These are phyloP conservation scores for Cercospora sp. DNA, from an alignment of 2,329 filamentous ascomycete species.

Conservation along the genomic window DNA sequence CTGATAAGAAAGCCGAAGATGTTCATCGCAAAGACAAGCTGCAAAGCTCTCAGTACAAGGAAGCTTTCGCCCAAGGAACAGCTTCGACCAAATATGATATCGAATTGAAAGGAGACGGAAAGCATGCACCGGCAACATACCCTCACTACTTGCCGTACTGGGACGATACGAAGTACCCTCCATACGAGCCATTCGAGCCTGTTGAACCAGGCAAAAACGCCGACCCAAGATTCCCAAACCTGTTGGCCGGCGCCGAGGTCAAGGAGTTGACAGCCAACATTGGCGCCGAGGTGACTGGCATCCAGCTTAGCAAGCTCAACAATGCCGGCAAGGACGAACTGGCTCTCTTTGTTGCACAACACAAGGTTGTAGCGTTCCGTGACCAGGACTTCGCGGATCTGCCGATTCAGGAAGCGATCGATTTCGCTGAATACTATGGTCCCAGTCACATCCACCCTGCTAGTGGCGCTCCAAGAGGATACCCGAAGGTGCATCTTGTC, in stretches of 20 bases:
- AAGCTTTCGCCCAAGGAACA: constrained; percentile 47
- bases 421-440: constrained; percentile 74
- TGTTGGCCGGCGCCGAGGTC: constrained; percentile 56
- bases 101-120: constrained; percentile 56
- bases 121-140: constrained; percentile 54
- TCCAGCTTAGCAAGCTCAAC: constrained; percentile 69
- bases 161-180: constrained; percentile 54
- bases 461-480: constrained; percentile 70
- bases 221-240: constrained; percentile 66
- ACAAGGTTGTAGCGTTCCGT: constrained; percentile 77
- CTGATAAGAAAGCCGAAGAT: constrained; percentile 30
- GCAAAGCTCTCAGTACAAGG: constrained; percentile 41
- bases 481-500: constrained; percentile 75
- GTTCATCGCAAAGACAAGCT: constrained; percentile 31
- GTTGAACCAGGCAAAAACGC: constrained; percentile 75
- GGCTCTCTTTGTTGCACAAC: constrained; percentile 71
- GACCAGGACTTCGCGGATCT: constrained; percentile 67
- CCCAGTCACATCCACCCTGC: constrained; percentile 80
- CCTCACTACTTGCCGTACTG: constrained; percentile 57
- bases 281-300: constrained; percentile 68
- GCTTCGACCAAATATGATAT: constrained; percentile 50
- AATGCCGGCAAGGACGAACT: constrained; percentile 73
- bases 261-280: constrained; percentile 70
- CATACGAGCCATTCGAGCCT: constrained; percentile 69
- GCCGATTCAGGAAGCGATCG: constrained; percentile 67